Evolutionary conservation across 768 basidiomycete genomes (phyloP).

Genomic region (Boletus pseudopeckii): DNA sequence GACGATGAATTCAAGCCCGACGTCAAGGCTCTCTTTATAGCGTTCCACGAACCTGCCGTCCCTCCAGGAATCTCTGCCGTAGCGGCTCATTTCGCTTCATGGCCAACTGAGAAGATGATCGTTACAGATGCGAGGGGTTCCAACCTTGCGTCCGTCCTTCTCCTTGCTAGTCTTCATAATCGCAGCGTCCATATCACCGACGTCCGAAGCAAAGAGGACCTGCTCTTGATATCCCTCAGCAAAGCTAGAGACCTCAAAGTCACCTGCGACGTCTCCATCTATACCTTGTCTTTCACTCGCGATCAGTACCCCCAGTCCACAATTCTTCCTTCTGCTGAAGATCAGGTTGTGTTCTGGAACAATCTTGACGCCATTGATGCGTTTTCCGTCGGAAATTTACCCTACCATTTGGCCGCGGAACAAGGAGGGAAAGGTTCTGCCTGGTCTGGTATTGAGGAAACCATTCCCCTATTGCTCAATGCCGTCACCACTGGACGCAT

Average conservation of each 20-base stretch:
- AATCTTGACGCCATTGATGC: constrained; percentile 82
- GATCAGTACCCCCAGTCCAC: constrained; percentile 67
- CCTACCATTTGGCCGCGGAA: constrained; percentile 69
- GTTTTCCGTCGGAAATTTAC: constrained; percentile 85
- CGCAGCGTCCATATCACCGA: constrained; percentile 89
- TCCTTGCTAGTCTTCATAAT: constrained; percentile 89
- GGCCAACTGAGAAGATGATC: constrained; percentile 91
- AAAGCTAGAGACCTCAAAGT: constrained; percentile 93
- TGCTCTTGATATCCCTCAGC: constrained; percentile 87
- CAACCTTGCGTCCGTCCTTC: constrained; percentile 87
- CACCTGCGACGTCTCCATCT: constrained; percentile 94
- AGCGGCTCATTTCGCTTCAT: constrained; percentile 83
- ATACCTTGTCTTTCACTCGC: constrained; percentile 81
- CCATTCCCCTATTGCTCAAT: constrained; percentile 80
- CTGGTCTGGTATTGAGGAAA: constrained; percentile 81
- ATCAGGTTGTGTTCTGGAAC: constrained; percentile 83
- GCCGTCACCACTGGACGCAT: constrained; percentile 80
- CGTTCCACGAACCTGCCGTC: constrained; percentile 52
- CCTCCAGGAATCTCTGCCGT: constrained; percentile 66
- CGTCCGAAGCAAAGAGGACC: constrained; percentile 81
- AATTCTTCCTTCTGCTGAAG: constrained; percentile 66
- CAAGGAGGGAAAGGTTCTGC: constrained; percentile 58
- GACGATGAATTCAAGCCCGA: constrained; percentile 77
- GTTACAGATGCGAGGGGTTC: constrained; percentile 91
- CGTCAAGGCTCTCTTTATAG: constrained; percentile 83